These are phyloP conservation scores for Backusella liffmaniae DNA, from an alignment of 192 early-diverging fungal species.

Conservation along the genomic window DNA sequence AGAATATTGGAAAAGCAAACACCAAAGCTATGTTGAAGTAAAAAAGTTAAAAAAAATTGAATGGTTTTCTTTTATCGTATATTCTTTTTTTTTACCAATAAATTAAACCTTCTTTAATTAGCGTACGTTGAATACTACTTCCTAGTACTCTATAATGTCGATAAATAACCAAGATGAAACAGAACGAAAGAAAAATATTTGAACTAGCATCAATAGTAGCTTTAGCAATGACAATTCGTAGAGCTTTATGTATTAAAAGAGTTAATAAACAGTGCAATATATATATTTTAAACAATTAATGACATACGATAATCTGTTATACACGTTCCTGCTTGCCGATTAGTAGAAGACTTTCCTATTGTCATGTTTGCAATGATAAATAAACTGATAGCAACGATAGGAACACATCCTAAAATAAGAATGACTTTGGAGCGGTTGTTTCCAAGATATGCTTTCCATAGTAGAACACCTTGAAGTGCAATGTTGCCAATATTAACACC, in stretches of 20 bases:
- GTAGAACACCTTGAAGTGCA: constrained; percentile 18
- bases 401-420: constrained; percentile 12
- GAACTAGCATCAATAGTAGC: constrained; percentile 24
- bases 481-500: constrained; percentile 34
- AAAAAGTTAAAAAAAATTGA: neutral
- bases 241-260: constrained; percentile 5
- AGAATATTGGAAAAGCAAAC: constrained; percentile 32
- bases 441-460: constrained; percentile 37
- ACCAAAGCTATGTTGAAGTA: constrained; percentile 24
- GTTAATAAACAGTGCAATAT: neutral
- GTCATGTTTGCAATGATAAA: constrained; percentile 29
- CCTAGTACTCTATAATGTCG: constrained; percentile 30
- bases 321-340: constrained; percentile 12
- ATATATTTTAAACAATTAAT: neutral
- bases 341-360: constrained; percentile 14
- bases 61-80: neutral
- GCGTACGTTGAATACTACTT: constrained; percentile 29
- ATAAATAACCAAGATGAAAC: constrained; percentile 36
- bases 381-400: constrained; percentile 21
- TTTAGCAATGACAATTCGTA: constrained; percentile 22
- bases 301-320: constrained; percentile 26
- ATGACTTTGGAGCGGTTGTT: constrained; percentile 30
- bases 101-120: constrained; percentile 31
- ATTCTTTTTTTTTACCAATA: constrained; percentile 22
- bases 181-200: constrained; percentile 27